Evolutionary conservation across 2,329 filamentous ascomycete genomes (phyloP).

Genomic region (Fusarium devonianum): DNA sequence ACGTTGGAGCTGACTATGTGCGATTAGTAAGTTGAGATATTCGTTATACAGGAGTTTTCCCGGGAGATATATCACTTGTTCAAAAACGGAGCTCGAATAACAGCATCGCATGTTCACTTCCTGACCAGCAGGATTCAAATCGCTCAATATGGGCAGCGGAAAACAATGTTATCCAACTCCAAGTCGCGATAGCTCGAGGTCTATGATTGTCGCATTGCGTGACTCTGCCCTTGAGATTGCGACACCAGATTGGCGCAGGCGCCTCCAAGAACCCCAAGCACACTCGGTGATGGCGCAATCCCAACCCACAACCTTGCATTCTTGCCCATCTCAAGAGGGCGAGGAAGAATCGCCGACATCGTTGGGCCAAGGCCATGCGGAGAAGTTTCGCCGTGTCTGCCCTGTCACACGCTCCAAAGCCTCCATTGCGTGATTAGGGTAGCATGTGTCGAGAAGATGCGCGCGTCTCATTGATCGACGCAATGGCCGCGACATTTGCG

Average conservation of each 20-base stretch:
- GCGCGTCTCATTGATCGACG: slow-evolving; percentile 4
- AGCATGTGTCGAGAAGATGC: not conserved
- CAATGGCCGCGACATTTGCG: slow-evolving; percentile 22
- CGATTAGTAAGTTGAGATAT: too few relatives aligned
- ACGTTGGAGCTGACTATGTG: not conserved
- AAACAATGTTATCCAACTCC: not conserved
- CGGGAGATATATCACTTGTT: not conserved
- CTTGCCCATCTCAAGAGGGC: too few relatives aligned
- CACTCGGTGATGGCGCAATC: slow-evolving; percentile 36
- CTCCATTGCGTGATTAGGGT: slow-evolving; percentile 36
- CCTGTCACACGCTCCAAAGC: not conserved
- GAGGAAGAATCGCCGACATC: too few relatives aligned
- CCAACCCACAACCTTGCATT: not conserved
- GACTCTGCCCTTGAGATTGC: slow-evolving; percentile 37
- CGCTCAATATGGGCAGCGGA: not conserved
- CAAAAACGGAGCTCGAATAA: too few relatives aligned
- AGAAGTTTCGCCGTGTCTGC: not conserved
- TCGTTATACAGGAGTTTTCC: not conserved
- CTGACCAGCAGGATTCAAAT: too few relatives aligned
- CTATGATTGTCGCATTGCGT: slow-evolving; percentile 32
- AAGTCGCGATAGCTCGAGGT: not conserved
- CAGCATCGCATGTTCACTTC: too few relatives aligned
- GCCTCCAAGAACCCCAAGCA: slow-evolving; percentile 9
- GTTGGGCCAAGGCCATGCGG: too few relatives aligned
- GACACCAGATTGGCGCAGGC: slow-evolving; percentile 23